Percentiles rank a stretch among this genome's conserved stretches.
phyloP scores from a whole-genome alignment of 768 basidiomycete species.

The Pulveroboletus sp. region DNA sequence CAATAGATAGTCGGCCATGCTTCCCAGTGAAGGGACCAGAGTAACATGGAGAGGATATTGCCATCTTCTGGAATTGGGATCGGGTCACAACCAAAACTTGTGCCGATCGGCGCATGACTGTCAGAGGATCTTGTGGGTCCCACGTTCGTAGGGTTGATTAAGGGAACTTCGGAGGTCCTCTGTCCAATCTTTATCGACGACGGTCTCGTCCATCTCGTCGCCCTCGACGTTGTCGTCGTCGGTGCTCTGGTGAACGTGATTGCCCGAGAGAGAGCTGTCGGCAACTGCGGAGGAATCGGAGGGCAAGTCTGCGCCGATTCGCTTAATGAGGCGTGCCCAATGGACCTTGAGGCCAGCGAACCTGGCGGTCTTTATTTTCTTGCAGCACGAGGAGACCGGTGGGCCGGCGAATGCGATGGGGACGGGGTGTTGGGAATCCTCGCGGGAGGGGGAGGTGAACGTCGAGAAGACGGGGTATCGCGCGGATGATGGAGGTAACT shows the following conservation, averaged over 20 bases:
- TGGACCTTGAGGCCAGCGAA: constrained; percentile 36
- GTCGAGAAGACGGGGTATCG: constrained; percentile 3
- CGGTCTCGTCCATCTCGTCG: constrained; percentile 63
- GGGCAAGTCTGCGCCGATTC: constrained; percentile 53
- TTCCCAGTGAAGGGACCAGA: constrained; percentile 52
- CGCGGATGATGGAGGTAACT: constrained; percentile 1
- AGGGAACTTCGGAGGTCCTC: constrained; percentile 53
- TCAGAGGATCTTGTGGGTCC: constrained; percentile 48
- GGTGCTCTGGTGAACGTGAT: constrained; percentile 24
- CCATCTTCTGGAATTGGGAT: constrained; percentile 31
- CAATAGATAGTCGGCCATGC: constrained; percentile 48
- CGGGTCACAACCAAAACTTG: constrained; percentile 37
- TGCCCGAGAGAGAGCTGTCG: constrained; percentile 43
- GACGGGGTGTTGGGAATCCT: constrained; percentile 29
- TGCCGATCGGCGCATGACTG: constrained; percentile 32
- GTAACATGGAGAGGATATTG: constrained; percentile 29
- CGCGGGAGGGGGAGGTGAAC: constrained; percentile 1
- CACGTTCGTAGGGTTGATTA: constrained; percentile 48
- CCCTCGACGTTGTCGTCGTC: no score
- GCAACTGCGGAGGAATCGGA: constrained; percentile 50
- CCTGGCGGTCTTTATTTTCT: constrained; percentile 36
- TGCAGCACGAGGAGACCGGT: constrained; percentile 20
- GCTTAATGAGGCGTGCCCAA: constrained; percentile 50
- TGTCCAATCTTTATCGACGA: constrained; percentile 53
- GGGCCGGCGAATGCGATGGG: constrained; percentile 37